phyloP scores from a whole-genome alignment of 2,329 filamentous ascomycete species.

The Pestalotiopsis sp. region DNA sequence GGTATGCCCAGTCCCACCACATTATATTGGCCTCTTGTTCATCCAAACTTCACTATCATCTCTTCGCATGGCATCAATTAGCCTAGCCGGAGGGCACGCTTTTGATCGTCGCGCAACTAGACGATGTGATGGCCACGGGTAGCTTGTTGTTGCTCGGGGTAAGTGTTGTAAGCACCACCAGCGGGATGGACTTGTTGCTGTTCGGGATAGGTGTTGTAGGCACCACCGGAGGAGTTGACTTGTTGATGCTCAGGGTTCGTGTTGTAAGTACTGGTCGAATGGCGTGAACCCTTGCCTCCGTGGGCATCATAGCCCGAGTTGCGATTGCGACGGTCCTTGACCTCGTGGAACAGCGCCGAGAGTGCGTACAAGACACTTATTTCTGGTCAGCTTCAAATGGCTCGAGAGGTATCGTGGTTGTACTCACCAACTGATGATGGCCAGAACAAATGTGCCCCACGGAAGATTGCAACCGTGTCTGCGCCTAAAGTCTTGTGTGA shows the following conservation, averaged over 20 bases:
- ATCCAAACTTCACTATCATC: too few relatives aligned
- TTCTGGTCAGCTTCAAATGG: background rate
- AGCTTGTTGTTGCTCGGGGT: background rate
- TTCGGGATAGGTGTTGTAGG: background rate
- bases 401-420: background rate
- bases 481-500: constrained; percentile 9
- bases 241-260: background rate
- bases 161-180: background rate
- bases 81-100: too few relatives aligned
- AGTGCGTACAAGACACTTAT: background rate
- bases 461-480: constrained; percentile 39
- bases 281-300: background rate
- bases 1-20: too few relatives aligned
- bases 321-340: background rate
- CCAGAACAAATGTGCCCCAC: constrained; percentile 45
- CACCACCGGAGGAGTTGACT: background rate
- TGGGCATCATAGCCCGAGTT: background rate
- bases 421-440: constrained; percentile 48
- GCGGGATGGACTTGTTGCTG: background rate
- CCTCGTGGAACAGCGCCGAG: background rate
- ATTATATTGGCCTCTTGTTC: too few relatives aligned
- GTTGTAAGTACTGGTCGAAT: background rate
- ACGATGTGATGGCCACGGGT: background rate
- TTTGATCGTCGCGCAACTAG: too few relatives aligned
- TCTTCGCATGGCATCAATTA: too few relatives aligned